Percentiles rank a stretch among this genome's conserved stretches.
Evolutionary conservation across 2,329 filamentous ascomycete species (phyloP).

Genomic region (Pseudocercospora crystallina): DNA sequence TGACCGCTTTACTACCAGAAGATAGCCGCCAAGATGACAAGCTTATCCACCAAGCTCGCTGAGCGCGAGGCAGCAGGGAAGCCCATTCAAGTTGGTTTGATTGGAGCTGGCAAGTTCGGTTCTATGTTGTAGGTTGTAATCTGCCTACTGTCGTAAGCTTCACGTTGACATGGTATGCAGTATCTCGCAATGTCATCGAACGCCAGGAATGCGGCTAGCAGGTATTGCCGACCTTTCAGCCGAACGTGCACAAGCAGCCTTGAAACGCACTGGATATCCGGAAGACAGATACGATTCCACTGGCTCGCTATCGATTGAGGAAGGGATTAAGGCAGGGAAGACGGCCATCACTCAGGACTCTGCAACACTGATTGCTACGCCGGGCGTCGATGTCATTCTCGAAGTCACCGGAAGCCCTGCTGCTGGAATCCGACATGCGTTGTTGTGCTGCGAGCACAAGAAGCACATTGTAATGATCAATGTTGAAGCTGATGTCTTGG

Average conservation of each 20-base stretch:
- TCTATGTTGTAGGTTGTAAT: constrained; percentile 43
- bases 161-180: constrained; percentile 12
- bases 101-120: constrained; percentile 50
- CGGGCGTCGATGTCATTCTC: constrained; percentile 47
- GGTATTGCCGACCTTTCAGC: constrained; percentile 46
- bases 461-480: constrained; percentile 53
- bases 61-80: constrained; percentile 42
- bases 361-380: constrained; percentile 43
- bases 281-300: constrained; percentile 41
- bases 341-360: constrained; percentile 47
- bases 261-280: constrained; percentile 45
- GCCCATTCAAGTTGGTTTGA: constrained; percentile 45
- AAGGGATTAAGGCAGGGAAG: constrained; percentile 43
- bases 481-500: constrained; percentile 48
- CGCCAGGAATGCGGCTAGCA: constrained; percentile 44
- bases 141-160: background rate
- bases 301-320: constrained; percentile 36
- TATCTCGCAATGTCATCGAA: constrained; percentile 48
- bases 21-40: constrained; percentile 35
- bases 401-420: constrained; percentile 47
- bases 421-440: constrained; percentile 45
- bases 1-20: background rate
- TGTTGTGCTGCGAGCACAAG: constrained; percentile 49
- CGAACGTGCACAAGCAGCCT: constrained; percentile 42
- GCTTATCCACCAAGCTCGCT: constrained; percentile 44